Conservation (phyloP, 2,329 filamentous ascomycete genomes). For the Stenocarpella maydis region DNA sequence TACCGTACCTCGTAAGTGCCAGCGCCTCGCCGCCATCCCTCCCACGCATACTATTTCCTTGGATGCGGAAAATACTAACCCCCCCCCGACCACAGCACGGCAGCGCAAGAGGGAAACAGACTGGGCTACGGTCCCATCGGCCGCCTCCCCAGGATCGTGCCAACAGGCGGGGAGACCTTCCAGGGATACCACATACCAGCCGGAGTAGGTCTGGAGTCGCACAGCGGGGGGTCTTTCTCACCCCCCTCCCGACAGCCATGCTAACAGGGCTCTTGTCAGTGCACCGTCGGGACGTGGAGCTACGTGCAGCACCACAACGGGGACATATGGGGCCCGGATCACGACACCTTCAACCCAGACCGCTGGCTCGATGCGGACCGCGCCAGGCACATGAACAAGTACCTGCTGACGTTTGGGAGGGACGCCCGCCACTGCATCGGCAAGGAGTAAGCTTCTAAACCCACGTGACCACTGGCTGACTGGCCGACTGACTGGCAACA, state of each 20-base stretch:
- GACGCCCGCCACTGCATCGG: neutral
- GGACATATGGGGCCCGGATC: neutral
- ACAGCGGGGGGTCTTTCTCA: neutral
- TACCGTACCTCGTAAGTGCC: neutral
- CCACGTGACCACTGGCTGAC: neutral
- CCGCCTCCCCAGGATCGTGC: slow-evolving; percentile 1
- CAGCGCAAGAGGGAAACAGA: neutral
- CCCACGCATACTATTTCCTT: neutral
- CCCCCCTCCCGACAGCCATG: neutral
- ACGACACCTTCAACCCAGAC: neutral
- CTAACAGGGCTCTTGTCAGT: neutral
- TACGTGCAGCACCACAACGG: slow-evolving; percentile 1
- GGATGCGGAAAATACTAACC: neutral
- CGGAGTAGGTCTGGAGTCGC: neutral
- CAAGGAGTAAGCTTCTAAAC: neutral
- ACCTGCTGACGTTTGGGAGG: neutral
- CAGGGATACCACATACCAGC: neutral
- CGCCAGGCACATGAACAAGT: neutral
- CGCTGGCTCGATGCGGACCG: neutral
- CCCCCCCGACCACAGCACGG: neutral
- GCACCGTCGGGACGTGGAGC: slow-evolving; percentile 2
- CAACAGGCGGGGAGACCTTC: neutral
- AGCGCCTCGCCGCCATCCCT: neutral
- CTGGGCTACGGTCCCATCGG: neutral
- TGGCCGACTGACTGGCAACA: neutral